Percentiles rank a stretch among this genome's conserved stretches.
Conservation (phyloP, 179 eudicot species). For the Gypsophila paniculata region DNA sequence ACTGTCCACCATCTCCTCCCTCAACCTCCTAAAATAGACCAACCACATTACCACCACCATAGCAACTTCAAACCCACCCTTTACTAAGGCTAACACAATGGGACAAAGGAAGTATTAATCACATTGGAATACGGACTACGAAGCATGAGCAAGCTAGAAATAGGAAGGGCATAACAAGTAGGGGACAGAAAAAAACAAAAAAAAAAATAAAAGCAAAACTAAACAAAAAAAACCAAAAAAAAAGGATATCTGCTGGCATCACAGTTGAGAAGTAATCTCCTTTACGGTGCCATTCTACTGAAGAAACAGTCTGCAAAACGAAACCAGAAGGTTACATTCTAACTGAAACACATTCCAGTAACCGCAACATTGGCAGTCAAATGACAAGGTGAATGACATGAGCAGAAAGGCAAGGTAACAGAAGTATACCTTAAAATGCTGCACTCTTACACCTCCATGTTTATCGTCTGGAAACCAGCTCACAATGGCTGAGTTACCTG, state of each 20-base stretch:
- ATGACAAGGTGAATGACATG: neutral
- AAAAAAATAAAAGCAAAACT: too few species aligned
- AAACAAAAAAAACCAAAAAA: too few species aligned
- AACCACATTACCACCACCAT: too few species aligned
- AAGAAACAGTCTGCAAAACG: conserved; percentile 65
- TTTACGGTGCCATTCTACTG: conserved; percentile 95
- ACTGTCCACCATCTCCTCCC: too few species aligned
- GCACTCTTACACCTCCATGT: conserved; percentile 62
- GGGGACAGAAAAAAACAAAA: too few species aligned
- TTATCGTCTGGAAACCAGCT: conserved; percentile 72
- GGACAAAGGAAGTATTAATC: neutral
- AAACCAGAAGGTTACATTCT: conserved; percentile 10
- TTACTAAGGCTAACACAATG: neutral
- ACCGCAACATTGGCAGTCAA: neutral
- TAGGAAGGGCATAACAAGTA: conserved; percentile 1
- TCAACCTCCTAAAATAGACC: too few species aligned
- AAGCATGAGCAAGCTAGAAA: conserved; percentile 2
- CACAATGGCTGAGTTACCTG: conserved; percentile 50
- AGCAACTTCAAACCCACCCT: too few species aligned
- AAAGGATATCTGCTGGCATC: conserved; percentile 96
- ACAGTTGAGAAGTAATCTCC: conserved; percentile 94
- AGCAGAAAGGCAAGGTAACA: neutral
- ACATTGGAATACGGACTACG: too few species aligned
- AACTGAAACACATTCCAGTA: neutral
- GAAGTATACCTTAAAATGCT: conserved; percentile 70